Percentiles rank a stretch among this genome's conserved stretches.
Evolutionary conservation across 805 yeast genomes (phyloP).

Genomic region (Myxozyma mucilagina): DNA sequence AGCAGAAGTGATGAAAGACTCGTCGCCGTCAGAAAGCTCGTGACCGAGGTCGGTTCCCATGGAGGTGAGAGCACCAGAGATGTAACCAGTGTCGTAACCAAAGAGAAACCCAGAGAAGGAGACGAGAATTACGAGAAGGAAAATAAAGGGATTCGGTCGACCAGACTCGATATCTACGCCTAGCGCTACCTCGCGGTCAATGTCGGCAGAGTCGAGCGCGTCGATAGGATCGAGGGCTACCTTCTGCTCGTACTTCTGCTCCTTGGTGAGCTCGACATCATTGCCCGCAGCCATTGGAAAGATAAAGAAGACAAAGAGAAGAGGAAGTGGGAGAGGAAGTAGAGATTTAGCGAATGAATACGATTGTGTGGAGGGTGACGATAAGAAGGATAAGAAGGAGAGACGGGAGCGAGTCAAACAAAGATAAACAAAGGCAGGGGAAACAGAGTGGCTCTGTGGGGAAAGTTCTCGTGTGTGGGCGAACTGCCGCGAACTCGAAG

Average conservation of each 20-base stretch:
- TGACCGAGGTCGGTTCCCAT: conserved; percentile 72
- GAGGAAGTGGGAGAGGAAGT: background rate
- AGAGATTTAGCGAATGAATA: background rate
- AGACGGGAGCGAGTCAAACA: background rate
- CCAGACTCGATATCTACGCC: conserved; percentile 32
- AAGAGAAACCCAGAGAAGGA: conserved; percentile 95
- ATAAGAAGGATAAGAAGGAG: background rate
- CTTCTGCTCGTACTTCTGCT: no score
- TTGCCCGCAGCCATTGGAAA: background rate
- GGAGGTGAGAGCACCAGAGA: conserved; percentile 87
- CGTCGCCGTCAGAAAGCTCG: conserved; percentile 68
- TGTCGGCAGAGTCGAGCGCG: background rate
- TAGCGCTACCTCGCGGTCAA: conserved; percentile 9
- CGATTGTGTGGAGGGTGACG: background rate
- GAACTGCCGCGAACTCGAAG: no score
- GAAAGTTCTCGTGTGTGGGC: no score
- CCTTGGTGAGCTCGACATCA: no score
- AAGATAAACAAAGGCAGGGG: background rate
- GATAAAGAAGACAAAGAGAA: background rate
- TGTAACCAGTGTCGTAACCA: conserved; percentile 97
- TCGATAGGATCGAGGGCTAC: background rate
- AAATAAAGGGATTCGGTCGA: conserved; percentile 32
- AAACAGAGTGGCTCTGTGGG: no score
- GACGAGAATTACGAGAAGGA: conserved; percentile 44
- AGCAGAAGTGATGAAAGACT: conserved; percentile 89